Percentiles rank a stretch among this genome's conserved stretches.
Conservation (phyloP, 2,329 filamentous ascomycete species). For the Sordariomycetes sp. region DNA sequence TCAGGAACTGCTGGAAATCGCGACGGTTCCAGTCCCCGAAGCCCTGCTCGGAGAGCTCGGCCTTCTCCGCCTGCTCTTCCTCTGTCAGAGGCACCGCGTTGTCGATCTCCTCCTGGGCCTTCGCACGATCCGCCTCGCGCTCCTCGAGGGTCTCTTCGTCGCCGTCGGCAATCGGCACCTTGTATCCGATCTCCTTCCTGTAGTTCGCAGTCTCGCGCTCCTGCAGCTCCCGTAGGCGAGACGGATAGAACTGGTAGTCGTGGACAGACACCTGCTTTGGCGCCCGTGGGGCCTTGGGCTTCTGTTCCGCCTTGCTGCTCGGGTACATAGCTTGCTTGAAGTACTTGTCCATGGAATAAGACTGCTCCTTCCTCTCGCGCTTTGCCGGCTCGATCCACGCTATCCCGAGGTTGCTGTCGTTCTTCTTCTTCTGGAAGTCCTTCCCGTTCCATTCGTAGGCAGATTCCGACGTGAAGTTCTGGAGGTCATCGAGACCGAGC, state of each 20-base stretch:
- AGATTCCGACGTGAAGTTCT: conserved; percentile 95
- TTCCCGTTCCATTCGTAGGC: conserved; percentile 99
- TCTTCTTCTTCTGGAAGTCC: conserved; percentile 85
- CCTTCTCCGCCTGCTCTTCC: conserved; percentile 81
- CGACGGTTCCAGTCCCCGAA: conserved; percentile 94
- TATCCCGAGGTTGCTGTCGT: conserved; percentile 66
- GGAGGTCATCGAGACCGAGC: conserved; percentile 88
- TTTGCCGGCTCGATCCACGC: conserved; percentile 98
- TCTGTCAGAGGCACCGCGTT: conserved; percentile 81
- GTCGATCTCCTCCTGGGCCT: conserved; percentile 89
- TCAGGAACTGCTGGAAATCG: conserved; percentile 97
- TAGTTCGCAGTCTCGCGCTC: conserved; percentile 95
- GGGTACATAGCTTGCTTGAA: conserved; percentile 81
- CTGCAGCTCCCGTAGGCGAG: conserved; percentile 74
- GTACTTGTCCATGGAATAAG: conserved; percentile 98
- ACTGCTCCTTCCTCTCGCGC: conserved; percentile 95
- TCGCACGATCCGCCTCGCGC: conserved; percentile 75
- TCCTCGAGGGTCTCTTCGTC: conserved; percentile 79
- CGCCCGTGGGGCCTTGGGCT: conserved; percentile 90
- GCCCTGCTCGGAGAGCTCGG: conserved; percentile 68
- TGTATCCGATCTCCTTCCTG: conserved; percentile 92
- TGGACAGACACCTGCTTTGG: conserved; percentile 88
- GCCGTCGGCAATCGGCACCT: conserved; percentile 80
- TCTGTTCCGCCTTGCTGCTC: conserved; percentile 74
- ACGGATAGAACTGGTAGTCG: conserved; percentile 95